A percentile compares a stretch with the other conserved stretches of the same genome.
Conservation (phyloP, 495 filamentous ascomycete species). For the Talaromyces adpressus region DNA sequence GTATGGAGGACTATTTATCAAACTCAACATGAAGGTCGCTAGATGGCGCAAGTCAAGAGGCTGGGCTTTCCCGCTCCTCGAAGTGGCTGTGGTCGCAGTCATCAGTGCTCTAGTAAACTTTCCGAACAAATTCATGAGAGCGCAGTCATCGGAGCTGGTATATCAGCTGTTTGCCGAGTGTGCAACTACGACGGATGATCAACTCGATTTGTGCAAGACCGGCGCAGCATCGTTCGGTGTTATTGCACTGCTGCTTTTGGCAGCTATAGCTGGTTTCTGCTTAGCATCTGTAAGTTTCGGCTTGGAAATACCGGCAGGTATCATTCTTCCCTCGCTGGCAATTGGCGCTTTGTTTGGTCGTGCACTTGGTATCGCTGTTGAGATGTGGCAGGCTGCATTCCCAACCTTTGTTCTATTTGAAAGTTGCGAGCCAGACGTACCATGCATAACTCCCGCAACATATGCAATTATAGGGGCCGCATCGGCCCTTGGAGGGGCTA, state of each 20-base stretch:
- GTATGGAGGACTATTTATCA: slow-evolving; percentile 93
- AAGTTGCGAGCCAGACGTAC: slow-evolving; percentile 77
- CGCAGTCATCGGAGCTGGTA: slow-evolving; percentile 86
- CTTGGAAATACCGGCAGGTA: slow-evolving; percentile 92
- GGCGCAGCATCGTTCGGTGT: slow-evolving; percentile 64
- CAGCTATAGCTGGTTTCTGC: slow-evolving; percentile 74
- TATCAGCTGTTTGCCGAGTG: slow-evolving; percentile 91
- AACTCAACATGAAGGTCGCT: slow-evolving; percentile 82
- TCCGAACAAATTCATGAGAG: slow-evolving; percentile 90
- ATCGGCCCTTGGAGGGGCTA: slow-evolving; percentile 93
- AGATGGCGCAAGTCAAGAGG: slow-evolving; percentile 63
- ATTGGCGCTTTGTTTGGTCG: slow-evolving; percentile 92
- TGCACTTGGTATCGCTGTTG: slow-evolving; percentile 79
- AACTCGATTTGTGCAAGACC: slow-evolving; percentile 78
- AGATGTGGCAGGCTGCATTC: slow-evolving; percentile 78
- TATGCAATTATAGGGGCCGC: slow-evolving; percentile 97
- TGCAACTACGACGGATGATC: slow-evolving; percentile 66
- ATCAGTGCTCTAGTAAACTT: slow-evolving; percentile 87
- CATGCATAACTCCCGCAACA: slow-evolving; percentile 88
- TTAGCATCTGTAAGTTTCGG: slow-evolving; percentile 89
- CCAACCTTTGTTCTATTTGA: slow-evolving; percentile 70
- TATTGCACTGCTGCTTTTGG: slow-evolving; percentile 72
- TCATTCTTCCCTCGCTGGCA: slow-evolving; percentile 95
- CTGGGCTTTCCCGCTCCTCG: slow-evolving; percentile 56
- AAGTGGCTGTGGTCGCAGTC: slow-evolving; percentile 68